phyloP scores from a whole-genome alignment of 2,329 filamentous ascomycete genomes.

The Pseudophaeomoniella oleicola region DNA sequence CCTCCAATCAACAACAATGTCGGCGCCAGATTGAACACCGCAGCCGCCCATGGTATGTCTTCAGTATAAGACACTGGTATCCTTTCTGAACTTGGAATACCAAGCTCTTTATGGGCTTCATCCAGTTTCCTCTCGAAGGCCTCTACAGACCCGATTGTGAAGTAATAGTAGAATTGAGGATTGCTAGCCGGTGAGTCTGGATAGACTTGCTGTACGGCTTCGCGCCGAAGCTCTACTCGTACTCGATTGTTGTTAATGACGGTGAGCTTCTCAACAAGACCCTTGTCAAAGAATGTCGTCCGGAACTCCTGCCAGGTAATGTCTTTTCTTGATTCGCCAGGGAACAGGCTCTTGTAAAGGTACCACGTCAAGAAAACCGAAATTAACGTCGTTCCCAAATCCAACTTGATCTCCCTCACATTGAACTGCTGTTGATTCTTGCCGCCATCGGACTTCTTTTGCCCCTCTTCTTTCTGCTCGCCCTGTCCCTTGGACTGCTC shows the following conservation, averaged over 20 bases:
- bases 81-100: constrained; percentile 71
- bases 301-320: constrained; percentile 98
- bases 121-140: constrained; percentile 83
- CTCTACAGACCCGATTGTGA: constrained; percentile 89
- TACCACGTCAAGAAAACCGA: constrained; percentile 48
- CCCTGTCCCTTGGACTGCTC: neutral
- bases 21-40: constrained; percentile 68
- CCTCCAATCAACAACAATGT: constrained; percentile 75
- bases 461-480: neutral
- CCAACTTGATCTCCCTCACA: constrained; percentile 27
- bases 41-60: constrained; percentile 59
- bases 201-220: constrained; percentile 56
- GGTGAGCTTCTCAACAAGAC: constrained; percentile 80
- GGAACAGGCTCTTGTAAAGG: constrained; percentile 49
- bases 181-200: constrained; percentile 58
- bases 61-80: constrained; percentile 82
- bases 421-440: neutral
- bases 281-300: constrained; percentile 88
- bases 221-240: constrained; percentile 63
- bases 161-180: constrained; percentile 70
- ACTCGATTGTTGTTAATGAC: constrained; percentile 67
- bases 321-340: constrained; percentile 53
- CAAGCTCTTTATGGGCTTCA: constrained; percentile 72
- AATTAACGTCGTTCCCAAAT: constrained; percentile 41
- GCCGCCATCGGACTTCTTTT: neutral